phyloP scores from a whole-genome alignment of 1,284 basidiomycete genomes.

The Cutaneotrichosporon mucoides region DNA sequence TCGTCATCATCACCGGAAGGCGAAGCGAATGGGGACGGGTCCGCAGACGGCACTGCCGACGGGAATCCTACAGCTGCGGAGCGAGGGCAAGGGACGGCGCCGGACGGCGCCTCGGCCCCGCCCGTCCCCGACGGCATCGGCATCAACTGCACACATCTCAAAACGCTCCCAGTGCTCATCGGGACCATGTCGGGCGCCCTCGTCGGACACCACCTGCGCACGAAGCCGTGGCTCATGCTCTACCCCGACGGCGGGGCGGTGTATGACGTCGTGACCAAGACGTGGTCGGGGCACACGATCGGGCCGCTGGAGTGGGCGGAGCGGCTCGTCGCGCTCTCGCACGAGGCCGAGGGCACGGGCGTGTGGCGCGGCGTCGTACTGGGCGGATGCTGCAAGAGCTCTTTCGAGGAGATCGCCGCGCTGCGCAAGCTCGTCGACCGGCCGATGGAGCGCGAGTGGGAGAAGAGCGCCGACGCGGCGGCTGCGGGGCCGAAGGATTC shows the following conservation, averaged over 20 bases:
- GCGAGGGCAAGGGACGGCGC: no score
- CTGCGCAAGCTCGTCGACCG: conserved; percentile 22
- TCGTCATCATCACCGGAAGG: no score
- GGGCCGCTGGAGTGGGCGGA: conserved; percentile 52
- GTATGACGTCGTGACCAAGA: conserved; percentile 55
- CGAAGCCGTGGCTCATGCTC: conserved; percentile 53
- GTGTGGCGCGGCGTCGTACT: conserved; percentile 59
- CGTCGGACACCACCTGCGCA: background rate
- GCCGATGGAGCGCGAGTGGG: background rate
- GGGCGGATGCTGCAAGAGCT: conserved; percentile 69
- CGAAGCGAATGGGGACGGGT: no score
- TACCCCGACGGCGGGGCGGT: conserved; percentile 68
- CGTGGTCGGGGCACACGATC: conserved; percentile 49
- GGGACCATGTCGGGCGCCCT: conserved; percentile 29
- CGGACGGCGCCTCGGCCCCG: no score
- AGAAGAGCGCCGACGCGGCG: background rate
- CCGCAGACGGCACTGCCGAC: no score
- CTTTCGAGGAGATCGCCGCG: conserved; percentile 56
- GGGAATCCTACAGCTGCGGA: no score
- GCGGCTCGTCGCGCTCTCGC: conserved; percentile 44
- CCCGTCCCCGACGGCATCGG: conserved; percentile 57
- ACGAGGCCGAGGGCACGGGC: conserved; percentile 18
- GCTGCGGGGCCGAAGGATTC: no score
- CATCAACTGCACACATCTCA: conserved; percentile 64
- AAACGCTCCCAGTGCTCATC: conserved; percentile 48